Evolutionary conservation across 1,284 basidiomycete genomes (phyloP), one percentile per base, ranked within the genome.

Genomic region (Ceratorhiza oryzae-sativae): DNA sequence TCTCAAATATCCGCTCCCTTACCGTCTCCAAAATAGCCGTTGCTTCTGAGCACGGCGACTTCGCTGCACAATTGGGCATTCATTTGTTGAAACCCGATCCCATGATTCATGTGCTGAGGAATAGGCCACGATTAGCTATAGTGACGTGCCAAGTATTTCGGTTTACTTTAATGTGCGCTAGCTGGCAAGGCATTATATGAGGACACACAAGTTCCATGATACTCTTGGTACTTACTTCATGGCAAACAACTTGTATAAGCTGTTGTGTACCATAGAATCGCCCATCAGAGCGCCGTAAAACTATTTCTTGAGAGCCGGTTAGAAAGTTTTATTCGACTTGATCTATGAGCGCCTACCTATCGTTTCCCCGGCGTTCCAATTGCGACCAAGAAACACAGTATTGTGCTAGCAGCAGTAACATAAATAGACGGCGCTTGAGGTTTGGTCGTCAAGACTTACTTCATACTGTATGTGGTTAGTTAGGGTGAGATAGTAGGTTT

Each of bases 11-110:
- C 4, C 4, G 15, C 1, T 1, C n/a, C 20, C 80, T 30, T 60
- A 90, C 91, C 92, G 78, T 93, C 91, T 0, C 92, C 91, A 73
- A 88, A 92, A 78, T 93, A 93, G 18, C 89, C 91, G 78, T 83
- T 86, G 59, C 80, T 81, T 77, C 92, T 91, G 20, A 93, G 81
- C n/a, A 82, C 83, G 30, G 85, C 81, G 12, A 93, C 89, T 78
- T 93, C 90, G 42, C 79, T 79, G 30, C 85, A 81, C 10, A 93
- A 84, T 73, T 84, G 85, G 41, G 80, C 82, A 88, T 91, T 92
- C 2, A 92, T 82, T 18, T 85, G 83, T 80, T 92, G 91, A 78
- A 93, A 93, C 0, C 82, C 86, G 3, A 86, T 81, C 0, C 89
- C 88, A 76, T 93, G 92, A 76, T 93, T 85, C 90, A 90, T 90